Base-by-base conservation (phyloP, 2,329 filamentous ascomycete genomes). In the Pseudocercospora ulei region DNA sequence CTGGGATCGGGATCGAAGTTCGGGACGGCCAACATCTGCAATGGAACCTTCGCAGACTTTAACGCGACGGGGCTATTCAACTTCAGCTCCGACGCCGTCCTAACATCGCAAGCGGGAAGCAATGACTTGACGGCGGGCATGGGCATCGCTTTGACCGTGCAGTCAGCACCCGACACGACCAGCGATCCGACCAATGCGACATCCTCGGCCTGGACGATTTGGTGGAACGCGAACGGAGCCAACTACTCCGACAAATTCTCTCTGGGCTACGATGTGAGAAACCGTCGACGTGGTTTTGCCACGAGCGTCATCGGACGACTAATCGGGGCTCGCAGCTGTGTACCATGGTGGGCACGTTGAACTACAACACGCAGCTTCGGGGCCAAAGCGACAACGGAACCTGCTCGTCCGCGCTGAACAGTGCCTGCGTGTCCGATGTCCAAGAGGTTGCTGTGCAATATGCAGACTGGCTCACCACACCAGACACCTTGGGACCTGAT, bases 231-330 rank as follows among this genome's bases (percentile, higher is more conserved):
- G 4, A 41, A 41, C 22, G 42, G 42, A n/a, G 42, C 42, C 4
- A 38, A 44, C 22, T 44, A 44, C 27, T 27, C 31, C 5, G 27
- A 35, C 22, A 27, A 36, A 23, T 29, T 25, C 11, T 27, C 38
- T 4, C 30, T 45, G 12, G 42, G 42, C 12, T 41, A 45, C 25
- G 38, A 45, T 31, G 42, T 45, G n/a, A n/a, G n/a, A n/a, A n/a
- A n/a, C n/a, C n/a, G n/a, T n/a, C n/a, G n/a, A n/a, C n/a, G n/a
- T n/a, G n/a, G n/a, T n/a, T n/a, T n/a, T n/a, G n/a, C n/a, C n/a
- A n/a, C n/a, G n/a, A n/a, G n/a, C n/a, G n/a, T n/a, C n/a, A n/a
- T n/a, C n/a, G n/a, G n/a, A n/a, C n/a, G n/a, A n/a, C n/a, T n/a
- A n/a, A n/a, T n/a, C n/a, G n/a, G n/a, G n/a, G n/a, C n/a, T n/a